Evolutionary conservation across 345 rosid genomes (phyloP).

Genomic region (Stellera chamaejasme): DNA sequence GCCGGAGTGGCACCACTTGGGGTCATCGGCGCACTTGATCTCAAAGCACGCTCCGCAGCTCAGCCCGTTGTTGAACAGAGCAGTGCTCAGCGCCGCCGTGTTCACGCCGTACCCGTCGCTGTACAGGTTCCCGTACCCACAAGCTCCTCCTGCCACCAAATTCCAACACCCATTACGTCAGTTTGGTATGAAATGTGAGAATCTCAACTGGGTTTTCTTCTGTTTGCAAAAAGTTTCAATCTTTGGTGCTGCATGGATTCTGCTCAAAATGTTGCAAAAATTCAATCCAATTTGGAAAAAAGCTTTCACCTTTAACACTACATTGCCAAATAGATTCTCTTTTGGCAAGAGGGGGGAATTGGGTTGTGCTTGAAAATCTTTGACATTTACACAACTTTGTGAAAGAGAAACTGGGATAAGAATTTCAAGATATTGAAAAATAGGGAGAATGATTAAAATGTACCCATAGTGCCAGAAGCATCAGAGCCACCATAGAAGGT

Average conservation of each 20-base stretch:
- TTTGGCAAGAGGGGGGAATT: too few species aligned
- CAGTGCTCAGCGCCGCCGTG: conserved; percentile 74
- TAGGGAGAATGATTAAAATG: background rate
- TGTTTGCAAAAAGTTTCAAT: too few species aligned
- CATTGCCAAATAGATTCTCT: too few species aligned
- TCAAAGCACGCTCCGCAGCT: conserved; percentile 73
- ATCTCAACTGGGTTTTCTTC: background rate
- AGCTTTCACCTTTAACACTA: too few species aligned
- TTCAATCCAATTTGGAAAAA: too few species aligned
- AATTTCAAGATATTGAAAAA: too few species aligned
- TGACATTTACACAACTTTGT: too few species aligned
- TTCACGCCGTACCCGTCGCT: conserved; percentile 69
- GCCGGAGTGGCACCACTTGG: conserved; percentile 55
- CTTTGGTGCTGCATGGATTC: too few species aligned
- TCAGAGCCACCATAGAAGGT: conserved; percentile 87
- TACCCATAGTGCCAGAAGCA: conserved; percentile 94
- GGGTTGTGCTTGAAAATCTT: too few species aligned
- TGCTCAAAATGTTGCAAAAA: too few species aligned
- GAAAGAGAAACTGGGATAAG: too few species aligned
- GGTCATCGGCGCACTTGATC: conserved; percentile 48
- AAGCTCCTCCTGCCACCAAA: conserved; percentile 47
- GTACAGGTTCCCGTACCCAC: conserved; percentile 70
- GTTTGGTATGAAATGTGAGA: background rate
- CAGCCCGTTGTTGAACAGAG: conserved; percentile 59
- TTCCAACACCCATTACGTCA: background rate